Evolutionary conservation across 805 yeast species (phyloP), one percentile per base, ranked within the genome.

Genomic region (Kodamaea hsintzibuensis): DNA sequence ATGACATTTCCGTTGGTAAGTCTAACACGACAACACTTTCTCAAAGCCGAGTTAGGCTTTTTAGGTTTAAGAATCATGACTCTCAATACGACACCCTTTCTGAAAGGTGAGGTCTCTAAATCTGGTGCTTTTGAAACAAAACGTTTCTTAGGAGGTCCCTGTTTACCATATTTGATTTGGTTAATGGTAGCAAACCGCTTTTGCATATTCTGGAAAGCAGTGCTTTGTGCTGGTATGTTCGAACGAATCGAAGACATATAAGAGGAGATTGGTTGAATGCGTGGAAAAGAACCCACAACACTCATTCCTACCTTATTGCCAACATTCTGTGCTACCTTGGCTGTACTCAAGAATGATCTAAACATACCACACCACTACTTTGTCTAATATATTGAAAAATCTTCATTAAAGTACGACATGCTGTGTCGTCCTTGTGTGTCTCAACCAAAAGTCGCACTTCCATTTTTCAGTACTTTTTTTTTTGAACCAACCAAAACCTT

Each of bases 11-110:
- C 99, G 64, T 89, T 93, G 9, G 96, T 82, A 57, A 95, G 79
- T 72, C 96, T 83, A 18, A 95, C 98, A 77, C 98, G 88, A 59
- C 96, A 91, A 47, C 96, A 97, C 71, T 95, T 95, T 75, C 99
- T 83, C 74, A 92, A 93, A 16, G 99, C 98, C 44, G 98, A 93
- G 77, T 95, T 95, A 37, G 99, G 99, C 70, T 95, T 95, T 78
- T 95, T 95, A 46, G 99, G 99, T 72, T 95, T 95, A 61, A 92
- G 79, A 52, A 92, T 90, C 95, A 93, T 89, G 30, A 95, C 96
- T 69, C 97, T 82, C 49, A 92, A 76, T 9, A 95, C 96, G 4
- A 95, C 98, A 39, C 98, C 99, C 62, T 92, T 91, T 62, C 85
- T 85, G 63, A 91, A 88, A 1, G 99, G 99, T 60, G 86, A 82